Percentiles rank a stretch among this genome's conserved stretches.
Conservation (phyloP, 2,329 filamentous ascomycete species). For the Diaporthe australafricana region DNA sequence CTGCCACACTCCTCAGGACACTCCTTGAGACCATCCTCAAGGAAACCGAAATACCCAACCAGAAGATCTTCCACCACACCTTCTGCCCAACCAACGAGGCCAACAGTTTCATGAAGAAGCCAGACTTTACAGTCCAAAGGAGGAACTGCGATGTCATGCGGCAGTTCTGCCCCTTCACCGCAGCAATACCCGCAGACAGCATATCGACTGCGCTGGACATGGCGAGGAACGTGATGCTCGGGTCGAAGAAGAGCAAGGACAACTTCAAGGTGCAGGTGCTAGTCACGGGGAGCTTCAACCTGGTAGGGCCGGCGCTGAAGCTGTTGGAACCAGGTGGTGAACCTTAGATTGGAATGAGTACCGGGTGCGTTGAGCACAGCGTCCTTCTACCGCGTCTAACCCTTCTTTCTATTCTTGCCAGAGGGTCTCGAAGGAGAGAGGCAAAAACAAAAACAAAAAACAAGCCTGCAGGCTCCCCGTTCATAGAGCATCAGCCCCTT, state of each 20-base stretch:
- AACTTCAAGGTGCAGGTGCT: conserved; percentile 47
- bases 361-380: conserved; percentile 36
- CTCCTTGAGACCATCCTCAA: conserved; percentile 68
- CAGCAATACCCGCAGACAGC: conserved; percentile 25
- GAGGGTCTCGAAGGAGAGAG: conserved; percentile 2
- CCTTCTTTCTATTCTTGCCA: neutral
- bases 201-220: conserved; percentile 33
- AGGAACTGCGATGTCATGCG: conserved; percentile 34
- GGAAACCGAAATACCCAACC: conserved; percentile 49
- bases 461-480: neutral
- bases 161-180: conserved; percentile 33
- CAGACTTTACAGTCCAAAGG: conserved; percentile 33
- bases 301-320: conserved; percentile 67
- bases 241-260: conserved; percentile 32
- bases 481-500: conserved; percentile 44
- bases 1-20: conserved; percentile 70
- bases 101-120: conserved; percentile 23
- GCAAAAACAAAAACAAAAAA: neutral
- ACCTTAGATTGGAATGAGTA: conserved; percentile 37
- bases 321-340: conserved; percentile 54
- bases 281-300: conserved; percentile 72
- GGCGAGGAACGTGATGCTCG: conserved; percentile 22
- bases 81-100: conserved; percentile 36
- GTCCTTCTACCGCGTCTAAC: conserved; percentile 2
- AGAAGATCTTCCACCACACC: conserved; percentile 36